Evolutionary conservation across 495 filamentous ascomycete genomes (phyloP), one percentile per base, ranked within the genome.

Genomic region (Lasiosphaeria miniovina): DNA sequence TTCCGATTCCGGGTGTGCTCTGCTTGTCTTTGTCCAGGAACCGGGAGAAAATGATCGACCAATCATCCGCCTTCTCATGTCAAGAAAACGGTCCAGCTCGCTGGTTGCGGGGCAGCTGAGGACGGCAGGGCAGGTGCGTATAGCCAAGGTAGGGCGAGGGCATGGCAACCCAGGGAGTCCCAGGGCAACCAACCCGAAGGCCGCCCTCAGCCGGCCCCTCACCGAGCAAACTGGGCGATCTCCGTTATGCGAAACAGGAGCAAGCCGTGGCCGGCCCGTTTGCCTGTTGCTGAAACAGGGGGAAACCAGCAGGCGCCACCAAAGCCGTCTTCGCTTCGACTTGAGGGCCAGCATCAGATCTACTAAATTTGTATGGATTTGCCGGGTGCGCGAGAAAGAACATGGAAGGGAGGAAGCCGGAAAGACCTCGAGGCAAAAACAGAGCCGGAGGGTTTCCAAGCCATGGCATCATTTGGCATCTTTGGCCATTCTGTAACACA

Each of bases 171-270:
- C 12, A 9, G 12, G 15, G 43, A n/a, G 15, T 14, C 43, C 43
- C 12, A n/a, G 43, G 12, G 15, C 5, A 11, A 14, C 38, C 38
- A 41, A 41, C 43, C 43, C 12, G 43, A 14, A 41, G 0, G 12
- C 43, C 12, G 11, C 5, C 12, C 38, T 41, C 38, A 41, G 1
- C 2, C 38, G 43, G 7, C 5, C n/a, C n/a, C n/a, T n/a, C n/a
- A n/a, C n/a, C n/a, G 12, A 46, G 15, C 24, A n/a, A 46, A 5
- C 43, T 5, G 12, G 43, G 4, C 12, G 43, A 46, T 46, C 43
- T 14, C 43, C 43, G 43, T 46, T 46, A 46, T 46, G 43, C 43
- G 43, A 46, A 46, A 46, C 43, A 46, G 43, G 43, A 46, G 11
- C 43, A 46, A 46, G 15, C 8, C 43, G 43, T n/a, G 43, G 43